These are phyloP conservation scores for Globisporangium mamillatum DNA, from an alignment of 352 stramenopile species.

Conservation along the genomic window DNA sequence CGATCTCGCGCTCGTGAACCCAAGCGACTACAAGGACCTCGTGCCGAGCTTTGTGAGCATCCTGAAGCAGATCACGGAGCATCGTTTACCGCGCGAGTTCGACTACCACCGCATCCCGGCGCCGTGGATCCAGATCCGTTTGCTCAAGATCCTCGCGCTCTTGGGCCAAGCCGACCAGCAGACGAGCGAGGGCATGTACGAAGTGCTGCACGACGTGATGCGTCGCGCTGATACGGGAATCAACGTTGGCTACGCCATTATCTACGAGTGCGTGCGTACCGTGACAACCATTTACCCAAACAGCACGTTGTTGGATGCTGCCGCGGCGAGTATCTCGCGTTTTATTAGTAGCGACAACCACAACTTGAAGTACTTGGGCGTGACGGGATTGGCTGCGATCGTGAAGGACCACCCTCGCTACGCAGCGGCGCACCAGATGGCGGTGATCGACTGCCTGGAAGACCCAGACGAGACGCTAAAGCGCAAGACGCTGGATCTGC, in stretches of 20 bases:
- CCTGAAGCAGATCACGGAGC: conserved; percentile 99
- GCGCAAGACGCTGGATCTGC: conserved; percentile 96
- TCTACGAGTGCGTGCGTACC: conserved; percentile 99
- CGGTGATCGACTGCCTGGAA: conserved; percentile 99
- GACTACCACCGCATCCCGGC: conserved; percentile 99
- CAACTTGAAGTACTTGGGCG: conserved; percentile 99
- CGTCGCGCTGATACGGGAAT: conserved; percentile 98
- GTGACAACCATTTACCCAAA: conserved; percentile 99
- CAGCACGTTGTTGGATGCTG: conserved; percentile 94
- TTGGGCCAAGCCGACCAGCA: conserved; percentile 94
- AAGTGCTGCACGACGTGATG: conserved; percentile 98
- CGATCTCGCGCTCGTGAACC: conserved; percentile 89
- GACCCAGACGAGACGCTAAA: conserved; percentile 99
- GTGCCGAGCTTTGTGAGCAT: conserved; percentile 99
- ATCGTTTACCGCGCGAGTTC: conserved; percentile 97
- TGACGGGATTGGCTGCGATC: conserved; percentile 98
- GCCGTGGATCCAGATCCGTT: conserved; percentile 99
- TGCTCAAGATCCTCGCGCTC: conserved; percentile 96
- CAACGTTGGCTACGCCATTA: conserved; percentile 99
- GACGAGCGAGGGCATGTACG: conserved; percentile 98
- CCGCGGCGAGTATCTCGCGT: conserved; percentile 89
- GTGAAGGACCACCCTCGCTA: conserved; percentile 96
- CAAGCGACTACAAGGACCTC: conserved; percentile 97
- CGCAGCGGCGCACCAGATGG: conserved; percentile 98
- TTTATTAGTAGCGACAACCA: conserved; percentile 96